Evolutionary conservation across 2,329 filamentous ascomycete genomes (phyloP).

Genomic region (Aspergillus aculeatus): DNA sequence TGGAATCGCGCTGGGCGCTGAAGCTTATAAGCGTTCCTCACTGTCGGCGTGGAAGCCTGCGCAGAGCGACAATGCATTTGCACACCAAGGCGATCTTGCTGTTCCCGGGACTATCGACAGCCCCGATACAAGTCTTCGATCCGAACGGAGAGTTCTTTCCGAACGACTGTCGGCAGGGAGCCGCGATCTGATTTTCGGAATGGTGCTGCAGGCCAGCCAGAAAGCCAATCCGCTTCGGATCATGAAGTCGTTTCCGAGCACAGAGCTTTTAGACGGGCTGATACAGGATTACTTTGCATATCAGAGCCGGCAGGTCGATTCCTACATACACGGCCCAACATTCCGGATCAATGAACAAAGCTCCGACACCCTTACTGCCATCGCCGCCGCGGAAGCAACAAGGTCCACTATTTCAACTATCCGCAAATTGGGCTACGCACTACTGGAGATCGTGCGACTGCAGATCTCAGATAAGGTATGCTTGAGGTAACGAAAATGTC

Average conservation of each 20-base stretch:
- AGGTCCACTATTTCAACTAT: constrained; percentile 39
- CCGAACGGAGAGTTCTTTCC: constrained; percentile 22
- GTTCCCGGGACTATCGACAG: constrained; percentile 27
- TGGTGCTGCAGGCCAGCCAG: constrained; percentile 60
- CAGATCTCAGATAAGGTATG: constrained; percentile 57
- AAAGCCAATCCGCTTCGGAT: constrained; percentile 54
- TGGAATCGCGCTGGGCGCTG: constrained; percentile 28
- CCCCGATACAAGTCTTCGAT: constrained; percentile 15
- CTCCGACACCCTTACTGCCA: constrained; percentile 38
- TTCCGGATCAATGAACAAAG: constrained; percentile 38
- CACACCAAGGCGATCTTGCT: constrained; percentile 29
- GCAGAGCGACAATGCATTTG: constrained; percentile 25
- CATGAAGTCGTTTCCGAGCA: constrained; percentile 44
- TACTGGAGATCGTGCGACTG: constrained; percentile 41
- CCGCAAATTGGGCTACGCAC: constrained; percentile 42
- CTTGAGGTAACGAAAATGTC: constrained; percentile 50
- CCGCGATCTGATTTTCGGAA: constrained; percentile 63
- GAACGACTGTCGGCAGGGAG: constrained; percentile 32
- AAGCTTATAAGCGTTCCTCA: constrained; percentile 30
- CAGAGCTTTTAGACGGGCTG: constrained; percentile 40
- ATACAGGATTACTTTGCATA: constrained; percentile 40
- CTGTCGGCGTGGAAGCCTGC: constrained; percentile 30
- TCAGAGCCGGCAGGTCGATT: constrained; percentile 34
- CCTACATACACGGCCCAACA: constrained; percentile 44
- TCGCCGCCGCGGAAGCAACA: constrained; percentile 41